Base-by-base conservation (phyloP, 2,329 filamentous ascomycete genomes). In the Trichophyton rubrum region DNA sequence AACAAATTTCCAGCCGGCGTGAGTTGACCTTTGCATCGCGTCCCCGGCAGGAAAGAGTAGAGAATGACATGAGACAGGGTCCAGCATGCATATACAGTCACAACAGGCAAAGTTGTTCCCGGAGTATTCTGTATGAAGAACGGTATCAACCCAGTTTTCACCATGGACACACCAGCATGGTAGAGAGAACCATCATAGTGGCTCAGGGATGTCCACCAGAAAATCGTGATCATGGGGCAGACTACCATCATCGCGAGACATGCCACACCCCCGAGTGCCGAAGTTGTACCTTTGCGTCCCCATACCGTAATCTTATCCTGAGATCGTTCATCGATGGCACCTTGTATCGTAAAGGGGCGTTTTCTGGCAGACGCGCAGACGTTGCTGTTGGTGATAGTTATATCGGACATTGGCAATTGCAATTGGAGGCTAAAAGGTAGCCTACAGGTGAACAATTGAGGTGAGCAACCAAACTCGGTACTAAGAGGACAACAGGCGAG, bases 1-100 rank as follows among this genome's bases (percentile, higher is more conserved):
- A 78, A 68, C 24, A 77, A 66, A 62, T 78, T 64, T 0, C 76
- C 76, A 15, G 75, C 76, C 2, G 76, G 76, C 0, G 75, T 78
- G 11, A 71, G 68, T 56, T 78, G 76, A 2, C 76, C 76, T 3
- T 66, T 69, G 17, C 68, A 68, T 41, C 69, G 62, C 43, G 66
- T 64, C 15, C 70, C 67, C 1, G 72, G 72, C 30, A 74, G 65
- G 45, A 68, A 69, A 40, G 63, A 62, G 63, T 74, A 74, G 11
- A 74, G 67, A 3, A 64, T 59, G 3, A 64, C 68, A 61, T 74
- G 72, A 43, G 73, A 71, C 0, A 68, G n/a, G 7, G 73, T 38
- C 72, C 72, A 74, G n/a, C 58, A 63, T 11, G 55, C 62, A 61
- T 73, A 74, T 27, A 55, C 51, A 20, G 51, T 35, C 51, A 35